Conservation (phyloP, 257 asterid species). For the Lavandula angustifolia region DNA sequence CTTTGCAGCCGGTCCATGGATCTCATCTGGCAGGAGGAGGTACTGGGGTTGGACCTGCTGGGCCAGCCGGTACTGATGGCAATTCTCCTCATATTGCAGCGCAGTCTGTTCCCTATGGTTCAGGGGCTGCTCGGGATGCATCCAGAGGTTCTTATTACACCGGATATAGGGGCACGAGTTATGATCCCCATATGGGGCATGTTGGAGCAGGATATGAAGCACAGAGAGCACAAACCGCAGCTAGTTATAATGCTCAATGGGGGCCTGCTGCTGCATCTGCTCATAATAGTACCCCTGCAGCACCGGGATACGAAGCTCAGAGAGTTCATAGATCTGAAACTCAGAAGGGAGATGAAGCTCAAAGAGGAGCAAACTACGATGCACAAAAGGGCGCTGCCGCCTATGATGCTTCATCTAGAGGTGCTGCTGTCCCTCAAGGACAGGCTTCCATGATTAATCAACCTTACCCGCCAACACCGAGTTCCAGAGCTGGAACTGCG, state of each 20-base stretch:
- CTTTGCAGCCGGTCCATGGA: constrained; percentile 49
- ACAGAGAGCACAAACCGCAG: constrained; percentile 40
- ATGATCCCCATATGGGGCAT: constrained; percentile 44
- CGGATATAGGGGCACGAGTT: constrained; percentile 46
- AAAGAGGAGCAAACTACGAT: constrained; percentile 45
- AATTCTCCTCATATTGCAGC: constrained; percentile 50
- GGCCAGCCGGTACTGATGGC: constrained; percentile 39
- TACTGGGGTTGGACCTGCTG: constrained; percentile 44
- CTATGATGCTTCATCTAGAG: constrained; percentile 50
- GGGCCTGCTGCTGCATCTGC: constrained; percentile 38
- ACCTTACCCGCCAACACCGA: constrained; percentile 46
- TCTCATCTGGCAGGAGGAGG: constrained; percentile 45
- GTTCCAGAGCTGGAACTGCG: constrained; percentile 45
- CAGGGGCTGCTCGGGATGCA: constrained; percentile 47
- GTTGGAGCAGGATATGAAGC: constrained; percentile 46
- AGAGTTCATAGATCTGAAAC: constrained; percentile 33
- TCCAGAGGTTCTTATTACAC: constrained; percentile 45
- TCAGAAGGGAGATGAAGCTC: constrained; percentile 45
- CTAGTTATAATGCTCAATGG: constrained; percentile 48
- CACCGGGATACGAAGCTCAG: constrained; percentile 35
- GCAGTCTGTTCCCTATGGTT: constrained; percentile 46
- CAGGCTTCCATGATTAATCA: constrained; percentile 43
- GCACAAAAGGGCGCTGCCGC: constrained; percentile 38
- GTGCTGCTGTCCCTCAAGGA: constrained; percentile 55
- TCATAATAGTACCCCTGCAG: constrained; percentile 27